phyloP scores from a whole-genome alignment of 768 basidiomycete genomes.

The Nidularia pulvinata region DNA sequence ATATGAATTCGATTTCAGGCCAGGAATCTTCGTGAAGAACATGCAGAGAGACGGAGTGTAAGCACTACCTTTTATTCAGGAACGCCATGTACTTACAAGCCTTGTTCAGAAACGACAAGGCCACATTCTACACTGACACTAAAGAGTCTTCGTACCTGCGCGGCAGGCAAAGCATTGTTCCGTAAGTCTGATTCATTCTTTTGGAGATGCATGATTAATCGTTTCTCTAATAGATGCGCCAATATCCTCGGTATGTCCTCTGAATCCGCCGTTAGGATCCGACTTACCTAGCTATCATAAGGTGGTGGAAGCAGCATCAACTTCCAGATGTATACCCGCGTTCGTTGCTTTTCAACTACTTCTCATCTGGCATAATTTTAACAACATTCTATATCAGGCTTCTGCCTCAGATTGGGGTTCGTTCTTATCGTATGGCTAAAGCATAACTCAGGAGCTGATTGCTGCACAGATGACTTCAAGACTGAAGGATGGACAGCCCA shows the following conservation, averaged over 20 bases:
- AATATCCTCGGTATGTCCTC: constrained; percentile 54
- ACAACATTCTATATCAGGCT: constrained; percentile 33
- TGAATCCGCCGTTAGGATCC: background rate
- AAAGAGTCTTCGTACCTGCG: constrained; percentile 56
- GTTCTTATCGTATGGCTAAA: constrained; percentile 6
- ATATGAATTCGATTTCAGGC: constrained; percentile 24
- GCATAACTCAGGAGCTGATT: constrained; percentile 13
- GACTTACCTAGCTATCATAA: constrained; percentile 9
- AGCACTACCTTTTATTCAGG: constrained; percentile 12
- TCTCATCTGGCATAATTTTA: background rate
- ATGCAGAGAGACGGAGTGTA: constrained; percentile 73
- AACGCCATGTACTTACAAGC: background rate
- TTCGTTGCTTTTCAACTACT: constrained; percentile 16
- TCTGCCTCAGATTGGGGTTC: constrained; percentile 72
- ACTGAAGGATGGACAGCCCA: constrained; percentile 66
- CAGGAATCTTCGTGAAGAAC: constrained; percentile 69
- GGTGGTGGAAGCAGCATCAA: constrained; percentile 70
- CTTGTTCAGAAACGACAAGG: constrained; percentile 61
- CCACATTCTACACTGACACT: constrained; percentile 70
- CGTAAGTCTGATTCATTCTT: constrained; percentile 35
- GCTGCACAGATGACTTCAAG: constrained; percentile 64
- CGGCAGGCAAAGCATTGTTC: constrained; percentile 66
- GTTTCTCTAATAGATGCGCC: constrained; percentile 45
- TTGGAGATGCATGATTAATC: background rate
- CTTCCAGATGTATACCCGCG: constrained; percentile 77